phyloP scores from a whole-genome alignment of 2,329 filamentous ascomycete genomes.

The Fusarium clavum region DNA sequence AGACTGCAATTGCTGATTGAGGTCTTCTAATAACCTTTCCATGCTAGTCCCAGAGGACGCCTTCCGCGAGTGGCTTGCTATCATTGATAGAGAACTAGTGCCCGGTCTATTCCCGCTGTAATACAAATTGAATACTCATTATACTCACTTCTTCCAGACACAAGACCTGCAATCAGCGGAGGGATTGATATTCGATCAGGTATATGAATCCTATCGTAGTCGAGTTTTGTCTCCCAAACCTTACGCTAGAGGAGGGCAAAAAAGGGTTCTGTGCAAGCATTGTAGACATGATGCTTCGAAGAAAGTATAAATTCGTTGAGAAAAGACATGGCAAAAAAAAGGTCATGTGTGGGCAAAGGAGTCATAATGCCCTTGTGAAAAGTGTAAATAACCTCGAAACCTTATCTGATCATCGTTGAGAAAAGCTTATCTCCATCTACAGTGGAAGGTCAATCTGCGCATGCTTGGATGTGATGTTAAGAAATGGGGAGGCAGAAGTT shows the following conservation, averaged over 20 bases:
- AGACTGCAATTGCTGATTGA: background rate
- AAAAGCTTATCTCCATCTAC: background rate
- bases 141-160: fast-evolving
- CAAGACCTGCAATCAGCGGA: too few species aligned
- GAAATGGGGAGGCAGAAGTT: too few species aligned
- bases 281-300: background rate
- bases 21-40: background rate
- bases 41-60: background rate
- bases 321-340: background rate
- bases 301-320: background rate
- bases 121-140: fast-evolving
- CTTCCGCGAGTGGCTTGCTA: background rate
- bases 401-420: too few species aligned
- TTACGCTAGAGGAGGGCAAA: too few species aligned
- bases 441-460: too few species aligned
- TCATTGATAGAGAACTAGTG: fast-evolving
- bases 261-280: background rate
- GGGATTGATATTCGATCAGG: too few species aligned
- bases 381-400: too few species aligned
- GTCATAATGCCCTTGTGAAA: too few species aligned
- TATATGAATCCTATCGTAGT: too few species aligned
- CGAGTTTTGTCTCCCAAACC: too few species aligned
- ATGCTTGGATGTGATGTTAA: too few species aligned
- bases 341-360: too few species aligned
- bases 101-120: background rate